Percentiles rank a stretch among this genome's conserved stretches.
phyloP scores from a whole-genome alignment of 768 basidiomycete genomes.

The Lactifluus echinatus region DNA sequence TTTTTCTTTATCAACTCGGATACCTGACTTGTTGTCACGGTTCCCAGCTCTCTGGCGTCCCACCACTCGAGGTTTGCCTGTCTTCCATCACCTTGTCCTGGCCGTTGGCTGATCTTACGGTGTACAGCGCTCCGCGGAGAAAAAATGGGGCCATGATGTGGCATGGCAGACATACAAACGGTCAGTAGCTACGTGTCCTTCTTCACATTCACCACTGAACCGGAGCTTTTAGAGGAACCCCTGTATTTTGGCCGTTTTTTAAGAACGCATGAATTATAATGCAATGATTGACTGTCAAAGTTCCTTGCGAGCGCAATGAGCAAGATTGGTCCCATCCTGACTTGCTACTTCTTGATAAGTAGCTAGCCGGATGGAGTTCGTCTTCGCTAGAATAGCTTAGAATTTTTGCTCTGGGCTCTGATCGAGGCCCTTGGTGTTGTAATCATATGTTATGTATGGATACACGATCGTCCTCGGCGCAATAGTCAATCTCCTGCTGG shows the following conservation, averaged over 20 bases:
- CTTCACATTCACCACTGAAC: neutral
- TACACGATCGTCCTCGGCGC: too few relatives aligned
- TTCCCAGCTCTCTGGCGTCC: constrained; percentile 55
- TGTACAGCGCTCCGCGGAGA: constrained; percentile 36
- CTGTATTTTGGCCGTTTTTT: constrained; percentile 30
- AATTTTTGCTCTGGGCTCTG: too few relatives aligned
- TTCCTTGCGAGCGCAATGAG: too few relatives aligned
- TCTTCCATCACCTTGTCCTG: neutral
- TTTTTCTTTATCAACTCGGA: neutral
- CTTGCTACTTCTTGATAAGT: too few relatives aligned
- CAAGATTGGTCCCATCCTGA: too few relatives aligned
- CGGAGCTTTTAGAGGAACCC: constrained; percentile 24
- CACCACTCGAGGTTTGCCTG: constrained; percentile 46
- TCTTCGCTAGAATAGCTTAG: too few relatives aligned
- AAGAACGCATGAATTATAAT: too few relatives aligned
- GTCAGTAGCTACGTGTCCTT: constrained; percentile 27
- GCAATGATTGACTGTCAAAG: too few relatives aligned
- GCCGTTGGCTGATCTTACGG: neutral
- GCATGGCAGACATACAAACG: constrained; percentile 53
- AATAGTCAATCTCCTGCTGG: too few relatives aligned
- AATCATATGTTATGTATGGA: too few relatives aligned
- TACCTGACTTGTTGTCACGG: neutral
- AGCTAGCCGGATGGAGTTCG: too few relatives aligned
- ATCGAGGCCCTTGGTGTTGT: too few relatives aligned
- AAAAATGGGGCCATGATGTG: constrained; percentile 45